Evolutionary conservation across 345 rosid genomes (phyloP), one percentile per base, ranked within the genome.

Genomic region (Toxicodendron radicans): DNA sequence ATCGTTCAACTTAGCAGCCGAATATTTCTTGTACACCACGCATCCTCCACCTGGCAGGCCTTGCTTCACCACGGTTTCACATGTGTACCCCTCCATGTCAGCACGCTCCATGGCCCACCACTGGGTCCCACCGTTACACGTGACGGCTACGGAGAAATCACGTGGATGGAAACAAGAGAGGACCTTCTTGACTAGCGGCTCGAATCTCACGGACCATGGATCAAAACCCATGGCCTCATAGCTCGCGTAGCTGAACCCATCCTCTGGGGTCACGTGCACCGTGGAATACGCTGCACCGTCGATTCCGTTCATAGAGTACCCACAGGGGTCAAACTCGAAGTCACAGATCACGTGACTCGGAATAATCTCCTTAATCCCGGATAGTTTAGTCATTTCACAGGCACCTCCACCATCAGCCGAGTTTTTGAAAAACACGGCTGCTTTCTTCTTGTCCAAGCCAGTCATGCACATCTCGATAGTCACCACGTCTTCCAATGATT

Each of bases 261-360:
- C 90, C 73, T 90, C 94, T 32, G 95, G 97, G 43, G 97, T 92
- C 66, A 92, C 97, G 80, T 92, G 97, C 71, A 92, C 85, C 1
- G 97, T 90, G 2, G 93, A 90, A 53, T 73, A 71, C 0, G 88
- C 87, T 2, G 73, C 61, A 0, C 83, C 90, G 3, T 87, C 89
- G 21, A 90, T 71, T 59, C 90, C 88, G 68, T 92, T 92, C 95
- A 92, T 92, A 0, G 95, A 92, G 77, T 90, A 92, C 57, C 97
- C 97, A 41, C 97, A 90, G 0, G 93, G 97, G 53, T 92, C 95
- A 66, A 91, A 89, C 66, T 85, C 94, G 48, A 82, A 89, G 81
- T 83, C 94, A 56, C 96, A 89, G 59, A 91, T 89, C 79, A 68
- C 71, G 64, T 88, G 89, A 48, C 84, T 68, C 6, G 94, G 94